Evolutionary conservation across 2,329 filamentous ascomycete genomes (phyloP).

Genomic region (Sclerotinia trifoliorum): DNA sequence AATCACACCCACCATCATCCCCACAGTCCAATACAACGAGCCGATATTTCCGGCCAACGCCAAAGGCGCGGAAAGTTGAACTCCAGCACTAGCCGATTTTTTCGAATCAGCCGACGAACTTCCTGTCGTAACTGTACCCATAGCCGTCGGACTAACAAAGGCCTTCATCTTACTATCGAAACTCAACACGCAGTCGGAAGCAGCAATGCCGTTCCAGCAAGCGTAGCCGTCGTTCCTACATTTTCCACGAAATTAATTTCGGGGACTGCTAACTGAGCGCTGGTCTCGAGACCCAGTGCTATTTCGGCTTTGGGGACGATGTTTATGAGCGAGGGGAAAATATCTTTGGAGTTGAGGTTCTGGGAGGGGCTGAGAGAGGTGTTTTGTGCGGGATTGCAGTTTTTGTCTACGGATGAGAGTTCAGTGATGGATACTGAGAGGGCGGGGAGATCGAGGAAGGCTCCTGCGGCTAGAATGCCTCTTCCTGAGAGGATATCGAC

Average conservation of each 20-base stretch:
- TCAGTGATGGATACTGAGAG: constrained; percentile 13
- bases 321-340: constrained; percentile 13
- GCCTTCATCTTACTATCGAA: constrained; percentile 1
- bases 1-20: not conserved
- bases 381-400: constrained; percentile 7
- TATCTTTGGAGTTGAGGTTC: not conserved
- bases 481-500: not conserved
- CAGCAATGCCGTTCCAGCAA: not conserved
- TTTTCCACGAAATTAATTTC: not conserved
- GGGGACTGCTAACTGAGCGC: not conserved
- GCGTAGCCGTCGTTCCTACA: not conserved
- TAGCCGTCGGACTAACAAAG: constrained; percentile 1
- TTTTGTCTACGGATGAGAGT: not conserved
- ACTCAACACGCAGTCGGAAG: constrained; percentile 18
- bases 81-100: not conserved
- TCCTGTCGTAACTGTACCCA: not conserved
- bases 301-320: constrained; percentile 13
- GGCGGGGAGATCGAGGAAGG: constrained; percentile 11
- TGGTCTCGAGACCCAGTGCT: not conserved
- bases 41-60: not conserved
- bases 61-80: not conserved
- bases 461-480: constrained; percentile 2
- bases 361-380: not conserved
- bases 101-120: not conserved
- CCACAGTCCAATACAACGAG: not conserved